These are phyloP conservation scores for Mycena sp. DNA, from an alignment of 1,284 basidiomycete species.

Conservation along the genomic window DNA sequence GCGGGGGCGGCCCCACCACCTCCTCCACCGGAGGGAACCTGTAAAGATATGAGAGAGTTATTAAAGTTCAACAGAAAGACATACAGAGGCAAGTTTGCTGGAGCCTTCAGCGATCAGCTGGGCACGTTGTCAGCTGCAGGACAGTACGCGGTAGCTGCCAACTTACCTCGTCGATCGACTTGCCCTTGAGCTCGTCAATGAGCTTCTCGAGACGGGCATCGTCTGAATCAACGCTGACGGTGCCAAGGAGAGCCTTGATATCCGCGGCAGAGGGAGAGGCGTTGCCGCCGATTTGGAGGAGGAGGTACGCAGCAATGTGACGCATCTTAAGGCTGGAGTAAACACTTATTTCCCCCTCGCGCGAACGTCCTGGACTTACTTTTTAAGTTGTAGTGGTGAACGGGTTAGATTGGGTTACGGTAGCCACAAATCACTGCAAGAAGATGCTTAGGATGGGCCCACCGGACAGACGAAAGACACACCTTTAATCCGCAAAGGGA, in stretches of 20 bases:
- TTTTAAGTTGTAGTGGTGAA: slow-evolving; percentile 44
- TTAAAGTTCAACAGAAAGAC: slow-evolving; percentile 52
- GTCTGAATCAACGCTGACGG: slow-evolving; percentile 93
- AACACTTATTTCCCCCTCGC: slow-evolving; percentile 14
- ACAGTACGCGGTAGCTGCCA: slow-evolving; percentile 37
- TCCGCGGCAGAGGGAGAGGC: slow-evolving; percentile 88
- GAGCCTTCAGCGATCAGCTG: slow-evolving; percentile 94
- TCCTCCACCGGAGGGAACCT: slow-evolving; percentile 86
- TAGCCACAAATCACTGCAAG: slow-evolving; percentile 88
- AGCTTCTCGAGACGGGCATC: slow-evolving; percentile 86
- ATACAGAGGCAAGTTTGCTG: slow-evolving; percentile 93
- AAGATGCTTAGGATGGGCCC: slow-evolving; percentile 12
- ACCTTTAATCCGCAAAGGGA: slow-evolving; percentile 89
- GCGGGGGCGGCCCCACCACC: slow-evolving; percentile 60
- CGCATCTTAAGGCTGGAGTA: slow-evolving; percentile 76
- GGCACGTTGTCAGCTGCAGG: slow-evolving; percentile 7
- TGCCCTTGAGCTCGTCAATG: slow-evolving; percentile 93
- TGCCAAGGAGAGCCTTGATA: slow-evolving; percentile 88
- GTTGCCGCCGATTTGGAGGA: slow-evolving; percentile 97
- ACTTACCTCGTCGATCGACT: slow-evolving; percentile 83
- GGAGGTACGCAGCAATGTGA: slow-evolving; percentile 97
- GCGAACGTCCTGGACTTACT: slow-evolving; percentile 43
- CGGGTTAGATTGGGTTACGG: slow-evolving; percentile 56
- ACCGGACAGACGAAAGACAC: slow-evolving; percentile 36
- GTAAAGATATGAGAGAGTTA: slow-evolving; percentile 19